Percentiles rank a stretch among this genome's conserved stretches.
phyloP scores from a whole-genome alignment of 2,329 filamentous ascomycete genomes.

The Aspergillus ochraceus region DNA sequence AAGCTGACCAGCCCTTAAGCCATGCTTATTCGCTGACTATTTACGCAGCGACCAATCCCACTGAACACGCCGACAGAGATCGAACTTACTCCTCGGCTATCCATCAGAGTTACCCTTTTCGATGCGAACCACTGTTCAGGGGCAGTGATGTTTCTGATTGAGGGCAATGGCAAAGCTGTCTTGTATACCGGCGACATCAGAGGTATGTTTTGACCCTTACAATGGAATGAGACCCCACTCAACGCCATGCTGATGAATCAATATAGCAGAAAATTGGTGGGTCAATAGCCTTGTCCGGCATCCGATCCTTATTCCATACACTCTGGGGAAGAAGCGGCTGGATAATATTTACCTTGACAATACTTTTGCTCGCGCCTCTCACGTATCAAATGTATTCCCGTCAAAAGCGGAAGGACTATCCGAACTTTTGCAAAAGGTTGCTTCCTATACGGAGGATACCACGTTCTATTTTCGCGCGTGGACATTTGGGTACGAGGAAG shows the following conservation, averaged over 20 bases:
- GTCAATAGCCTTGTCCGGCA: conserved; percentile 71
- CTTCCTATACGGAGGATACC: conserved; percentile 68
- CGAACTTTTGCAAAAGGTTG: conserved; percentile 70
- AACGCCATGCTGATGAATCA: background rate
- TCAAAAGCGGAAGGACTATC: conserved; percentile 72
- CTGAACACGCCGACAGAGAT: conserved; percentile 76
- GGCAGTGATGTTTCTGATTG: conserved; percentile 89
- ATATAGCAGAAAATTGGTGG: conserved; percentile 74
- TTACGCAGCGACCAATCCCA: conserved; percentile 69
- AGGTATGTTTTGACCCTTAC: conserved; percentile 34
- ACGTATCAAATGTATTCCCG: conserved; percentile 54
- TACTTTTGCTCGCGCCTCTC: conserved; percentile 63
- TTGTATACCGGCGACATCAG: conserved; percentile 89
- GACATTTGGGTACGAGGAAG: conserved; percentile 93
- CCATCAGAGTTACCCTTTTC: conserved; percentile 79
- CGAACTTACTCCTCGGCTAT: conserved; percentile 67
- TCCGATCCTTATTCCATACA: conserved; percentile 74
- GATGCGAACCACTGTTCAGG: conserved; percentile 92
- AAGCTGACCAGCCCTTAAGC: background rate
- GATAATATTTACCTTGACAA: conserved; percentile 90
- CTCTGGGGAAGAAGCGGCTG: conserved; percentile 63
- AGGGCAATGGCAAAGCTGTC: conserved; percentile 69
- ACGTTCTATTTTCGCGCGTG: conserved; percentile 83
- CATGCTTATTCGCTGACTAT: background rate
- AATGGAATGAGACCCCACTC: too few relatives aligned